A percentile compares a stretch with the other conserved stretches of the same genome.
Conservation (phyloP, 306 rosid species). For the Alnus glutinosa region DNA sequence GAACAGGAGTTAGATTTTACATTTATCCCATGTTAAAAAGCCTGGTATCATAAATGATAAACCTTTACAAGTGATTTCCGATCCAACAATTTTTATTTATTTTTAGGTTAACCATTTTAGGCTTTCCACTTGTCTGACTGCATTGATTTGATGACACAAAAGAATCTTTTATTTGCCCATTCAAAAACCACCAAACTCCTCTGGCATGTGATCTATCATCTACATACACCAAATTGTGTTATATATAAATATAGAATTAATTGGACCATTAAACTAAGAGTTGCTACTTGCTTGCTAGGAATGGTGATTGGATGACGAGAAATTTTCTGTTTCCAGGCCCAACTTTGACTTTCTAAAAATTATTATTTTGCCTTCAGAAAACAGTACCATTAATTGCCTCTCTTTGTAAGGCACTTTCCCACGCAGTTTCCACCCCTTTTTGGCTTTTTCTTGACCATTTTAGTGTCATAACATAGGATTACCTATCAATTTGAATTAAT, state of each 20-base stretch:
- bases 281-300: no score
- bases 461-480: background rate
- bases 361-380: background rate
- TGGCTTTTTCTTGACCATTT: background rate
- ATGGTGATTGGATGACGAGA: background rate
- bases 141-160: background rate
- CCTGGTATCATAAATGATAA: background rate
- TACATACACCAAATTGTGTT: background rate
- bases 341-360: conserved; percentile 7
- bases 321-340: background rate
- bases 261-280: background rate
- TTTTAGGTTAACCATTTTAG: background rate
- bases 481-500: background rate
- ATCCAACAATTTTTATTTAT: background rate
- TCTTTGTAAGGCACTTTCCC: background rate
- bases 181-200: background rate
- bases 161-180: background rate
- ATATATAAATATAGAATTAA: conserved; percentile 19
- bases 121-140: background rate
- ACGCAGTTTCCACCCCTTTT: background rate
- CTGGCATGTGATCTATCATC: conserved; percentile 6
- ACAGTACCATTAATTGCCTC: background rate
- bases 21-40: no score
- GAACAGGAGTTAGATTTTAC: no score
- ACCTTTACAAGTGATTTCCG: background rate